These are phyloP conservation scores for Sclerotinia sclerotiorum DNA, from an alignment of 2,329 filamentous ascomycete species.

Conservation along the genomic window DNA sequence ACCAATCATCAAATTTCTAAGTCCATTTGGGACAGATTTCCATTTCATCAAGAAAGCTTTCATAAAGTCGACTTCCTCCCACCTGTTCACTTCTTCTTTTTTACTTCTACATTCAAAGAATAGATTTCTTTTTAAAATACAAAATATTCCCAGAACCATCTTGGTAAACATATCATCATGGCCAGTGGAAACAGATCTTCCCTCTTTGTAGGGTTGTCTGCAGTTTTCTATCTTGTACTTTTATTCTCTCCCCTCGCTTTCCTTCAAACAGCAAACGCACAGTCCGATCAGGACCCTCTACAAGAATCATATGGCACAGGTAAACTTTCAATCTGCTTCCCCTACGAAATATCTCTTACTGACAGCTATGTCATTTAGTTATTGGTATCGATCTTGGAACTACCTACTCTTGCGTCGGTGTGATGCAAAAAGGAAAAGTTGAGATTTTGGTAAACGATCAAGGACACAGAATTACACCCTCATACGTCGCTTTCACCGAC, in stretches of 20 bases:
- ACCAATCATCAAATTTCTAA: conserved; percentile 28
- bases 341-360: conserved; percentile 20
- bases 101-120: conserved; percentile 16
- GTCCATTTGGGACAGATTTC: conserved; percentile 36
- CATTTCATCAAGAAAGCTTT: conserved; percentile 29
- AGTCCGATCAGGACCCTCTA: conserved; percentile 64
- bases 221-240: conserved; percentile 87
- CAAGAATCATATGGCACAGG: conserved; percentile 75
- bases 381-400: conserved; percentile 96
- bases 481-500: conserved; percentile 94
- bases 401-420: conserved; percentile 86
- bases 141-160: conserved; percentile 19
- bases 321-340: conserved; percentile 37
- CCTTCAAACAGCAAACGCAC: conserved; percentile 70
- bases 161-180: conserved; percentile 47
- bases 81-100: neutral
- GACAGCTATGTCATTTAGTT: conserved; percentile 50
- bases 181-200: conserved; percentile 62
- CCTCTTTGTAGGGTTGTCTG: conserved; percentile 78
- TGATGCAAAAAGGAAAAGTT: conserved; percentile 93
- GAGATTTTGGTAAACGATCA: conserved; percentile 96
- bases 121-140: conserved; percentile 16
- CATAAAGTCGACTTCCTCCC: conserved; percentile 20
- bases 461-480: conserved; percentile 94
- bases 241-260: conserved; percentile 86